Evolutionary conservation across 805 yeast species (phyloP), one percentile per base, ranked within the genome.

Genomic region (Saccharomycopsis lassenensis): DNA sequence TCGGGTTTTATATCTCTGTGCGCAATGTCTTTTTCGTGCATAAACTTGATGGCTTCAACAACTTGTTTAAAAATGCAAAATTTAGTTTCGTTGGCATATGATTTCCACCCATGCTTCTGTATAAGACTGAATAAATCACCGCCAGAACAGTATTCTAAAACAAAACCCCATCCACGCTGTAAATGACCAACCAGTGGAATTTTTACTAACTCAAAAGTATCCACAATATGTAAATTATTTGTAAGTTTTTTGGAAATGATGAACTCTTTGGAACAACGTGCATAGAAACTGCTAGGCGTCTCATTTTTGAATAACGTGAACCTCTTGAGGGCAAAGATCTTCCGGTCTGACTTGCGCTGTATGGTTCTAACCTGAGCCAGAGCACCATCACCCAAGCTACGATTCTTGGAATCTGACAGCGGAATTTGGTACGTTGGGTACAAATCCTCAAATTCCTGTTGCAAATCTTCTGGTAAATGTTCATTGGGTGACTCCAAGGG

Each of bases 1-100:
- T 89, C 98, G 2, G 97, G 97, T 59, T 89, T 89, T 51, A 89
- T 68, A 56, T 89, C 97, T 42, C 97, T 70, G 56, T 89, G 98
- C 7, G 89, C 95, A 49, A 89, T 81, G 55, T 86, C 73, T 45
- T 62, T 57, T 24, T 62, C 58, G 54, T 89, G 98, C 35, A 89
- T 62, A 52, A 82, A 85, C 21, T 75, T 69, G 24, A 87, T 68
- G 2, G 94, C 96, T 45, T 77, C 72, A 45, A 85, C 61, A 24
- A 84, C 68, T 55, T 87, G 96, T 52, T 86, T 86, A 62, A 84
- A 71, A 51, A 81, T 81, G 56, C 96, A 87, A 17, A 80, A 58
- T 7, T 71, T 68, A 31, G 71, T 59, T 0, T 67, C 62, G 20
- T 69, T 59, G 19, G 69, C 56, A 1, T 66, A 49, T 27, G 67